These are phyloP conservation scores for Zostera marina DNA, from an alignment of 116 monocot genomes.

Conservation along the genomic window DNA sequence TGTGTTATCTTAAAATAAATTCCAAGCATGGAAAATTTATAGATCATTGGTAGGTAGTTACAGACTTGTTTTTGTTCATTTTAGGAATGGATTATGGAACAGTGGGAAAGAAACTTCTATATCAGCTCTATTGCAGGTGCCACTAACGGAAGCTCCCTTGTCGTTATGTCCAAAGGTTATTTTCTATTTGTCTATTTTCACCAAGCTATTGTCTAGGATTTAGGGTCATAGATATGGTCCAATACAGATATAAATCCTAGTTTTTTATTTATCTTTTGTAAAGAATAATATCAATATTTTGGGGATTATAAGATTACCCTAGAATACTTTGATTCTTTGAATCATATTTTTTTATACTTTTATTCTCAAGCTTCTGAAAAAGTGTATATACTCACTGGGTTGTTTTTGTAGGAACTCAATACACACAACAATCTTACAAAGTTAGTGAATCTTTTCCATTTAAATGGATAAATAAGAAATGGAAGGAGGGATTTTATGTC, in stretches of 20 bases:
- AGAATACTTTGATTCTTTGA: too few species aligned
- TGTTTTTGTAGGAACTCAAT: slow-evolving; percentile 38
- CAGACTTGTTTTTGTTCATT: neutral
- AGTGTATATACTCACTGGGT: too few species aligned
- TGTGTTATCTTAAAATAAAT: too few species aligned
- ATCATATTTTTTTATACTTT: too few species aligned
- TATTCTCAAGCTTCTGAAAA: too few species aligned
- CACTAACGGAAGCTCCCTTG: slow-evolving; percentile 76
- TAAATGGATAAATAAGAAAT: slow-evolving; percentile 96
- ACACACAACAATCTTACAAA: slow-evolving; percentile 86
- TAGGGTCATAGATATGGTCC: slow-evolving; percentile 2
- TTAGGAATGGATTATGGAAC: slow-evolving; percentile 98
- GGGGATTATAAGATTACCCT: too few species aligned
- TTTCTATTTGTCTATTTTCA: neutral
- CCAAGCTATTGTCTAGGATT: neutral
- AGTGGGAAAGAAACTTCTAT: slow-evolving; percentile 94
- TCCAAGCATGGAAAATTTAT: too few species aligned
- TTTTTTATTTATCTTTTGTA: neutral
- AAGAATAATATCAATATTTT: neutral
- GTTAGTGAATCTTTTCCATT: slow-evolving; percentile 82
- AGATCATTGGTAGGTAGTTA: too few species aligned
- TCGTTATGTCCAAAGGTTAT: slow-evolving; percentile 87
- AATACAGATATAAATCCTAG: neutral
- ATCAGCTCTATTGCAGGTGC: slow-evolving; percentile 86
- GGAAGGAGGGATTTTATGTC: slow-evolving; percentile 78